Base-by-base conservation (phyloP, 495 filamentous ascomycete genomes). In the Peziza echinospora region DNA sequence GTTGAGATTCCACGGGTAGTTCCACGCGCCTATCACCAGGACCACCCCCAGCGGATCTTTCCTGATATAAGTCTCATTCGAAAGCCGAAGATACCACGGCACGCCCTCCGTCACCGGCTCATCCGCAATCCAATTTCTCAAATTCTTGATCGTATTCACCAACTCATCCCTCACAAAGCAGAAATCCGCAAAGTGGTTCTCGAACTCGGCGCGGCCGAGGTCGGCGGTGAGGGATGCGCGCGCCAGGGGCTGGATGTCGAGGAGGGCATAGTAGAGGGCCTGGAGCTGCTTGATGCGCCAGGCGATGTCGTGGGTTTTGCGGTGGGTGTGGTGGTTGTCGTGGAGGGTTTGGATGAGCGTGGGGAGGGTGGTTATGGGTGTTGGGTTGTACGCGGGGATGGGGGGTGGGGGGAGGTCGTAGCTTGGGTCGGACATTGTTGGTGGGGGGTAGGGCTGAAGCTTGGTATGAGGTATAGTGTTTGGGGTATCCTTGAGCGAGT, bases 211-310 rank as follows among this genome's bases (percentile, higher is more conserved):
- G 63, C 84, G 86, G 54, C 71, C 68, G 37, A 94, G 66, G 62
- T 97, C 89, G 51, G 67, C 62, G 51, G 71, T 67, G 53, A 78
- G 72, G 10, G 86, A 82, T 54, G 79, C 76, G 51, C 72, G 49
- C 26, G 93, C 65, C 30, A 72, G 68, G 28, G 76, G 66, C 48
- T 72, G 67, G 59, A 80, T 77, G 66, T 93, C 89, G 42, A 73
- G 74, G 41, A 94, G 55, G 2, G 72, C 85, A 85, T 85, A 93
- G 66, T 91, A 94, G 39, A 94, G 77, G 67, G 84, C 86, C 43
- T 84, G 78, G 28, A 94, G 76, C 68, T 94, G 87, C 16, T 72
- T 64, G 44, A 84, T 68, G 45, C 89, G 72, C 68, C 80, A 97
- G 53, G 80, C 71, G 47, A 93, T 58, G 45, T 79, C 69, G 56